Evolutionary conservation across 164 flowering plant species (phyloP), one percentile per base, ranked within the genome.

Genomic region (Saururus chinensis): DNA sequence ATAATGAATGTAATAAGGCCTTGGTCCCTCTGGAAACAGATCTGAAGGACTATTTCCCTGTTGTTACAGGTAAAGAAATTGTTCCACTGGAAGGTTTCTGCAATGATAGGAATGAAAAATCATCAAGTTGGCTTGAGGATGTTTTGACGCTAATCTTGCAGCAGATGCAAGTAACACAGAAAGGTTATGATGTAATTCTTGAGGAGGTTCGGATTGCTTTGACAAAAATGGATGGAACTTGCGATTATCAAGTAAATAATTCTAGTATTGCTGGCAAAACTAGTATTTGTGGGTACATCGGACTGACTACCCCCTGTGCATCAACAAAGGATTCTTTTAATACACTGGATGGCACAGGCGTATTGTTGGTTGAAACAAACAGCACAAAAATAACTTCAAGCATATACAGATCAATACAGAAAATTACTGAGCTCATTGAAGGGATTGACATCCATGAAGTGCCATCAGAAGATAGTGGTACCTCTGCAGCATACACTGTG

Each of bases 391-490:
- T 73, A 11, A 71, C 66, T 14, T 53, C 81, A 48, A 73, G 72
- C 75, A 63, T 80, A 61, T 74, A 64, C 22, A 71, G 74, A 66
- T 81, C 91, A 61, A 68, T 92, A 24, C 60, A 65, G 63, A 89
- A 77, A 71, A 65, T 89, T 40, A 75, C 83, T 61, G 84, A 82
- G 65, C 87, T 89, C 68, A 71, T 89, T 54, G 90, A 85, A 73
- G 90, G 92, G 51, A 74, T 81, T 59, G 71, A 64, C 60, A 58
- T 56, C 48, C 64, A 63, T n/a, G 74, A 77, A 24, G 19, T 60
- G 21, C 60, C 68, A 22, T 58, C 77, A 48, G 73, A 60, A 45
- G 70, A 74, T 67, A 70, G 59, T 54, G 72, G 71, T 48, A 64
- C 51, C 40, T 22, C 73, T 41, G 63, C 70, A 68, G 83, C 78